Base-by-base conservation (phyloP, 1,139 yeast species). In the Hansenula lynferdii region DNA sequence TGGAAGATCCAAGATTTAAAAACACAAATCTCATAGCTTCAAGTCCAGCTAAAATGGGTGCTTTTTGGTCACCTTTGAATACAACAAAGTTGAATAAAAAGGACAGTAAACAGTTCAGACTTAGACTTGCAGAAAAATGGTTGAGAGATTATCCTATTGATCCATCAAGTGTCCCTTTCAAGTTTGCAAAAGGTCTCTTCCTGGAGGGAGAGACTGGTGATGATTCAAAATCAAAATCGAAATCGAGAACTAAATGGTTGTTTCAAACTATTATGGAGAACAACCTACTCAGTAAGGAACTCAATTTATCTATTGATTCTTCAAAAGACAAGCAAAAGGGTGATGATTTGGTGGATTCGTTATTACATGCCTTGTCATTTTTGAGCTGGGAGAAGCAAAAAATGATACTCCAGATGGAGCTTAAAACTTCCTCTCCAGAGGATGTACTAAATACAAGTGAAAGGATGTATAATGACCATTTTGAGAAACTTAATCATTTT, bases 261-360 rank as follows among this genome's bases (percentile, higher is more conserved):
- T 30, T 15, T 11, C 25, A 30, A 10, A 20, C 25, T 6, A 21
- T 30, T 10, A 21, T 16, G 18, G 16, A 6, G 9, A 17, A 18
- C 12, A 12, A 21, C 14, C 11, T 7, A 6, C 14, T 29, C 9
- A 15, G 10, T 9, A 6, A 6, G 5, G 17, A 14, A 11, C 12
- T n/a, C n/a, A n/a, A n/a, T n/a, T n/a, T n/a, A n/a, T n/a, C n/a
- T n/a, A n/a, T n/a, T n/a, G n/a, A n/a, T n/a, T n/a, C 28, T 16
- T 11, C 28, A 11, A 30, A 36, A 12, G 60, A 58, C 1, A 51
- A 57, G 3, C 61, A 59, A 23, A 79, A 79, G 49, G 72, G 73
- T 26, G 87, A 80, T 51, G 87, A 80, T 51, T 54, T 78, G 17
- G 72, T 75, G 8, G 87, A 80, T 51, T 67, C 81, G 0, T 57